These are phyloP conservation scores for Jatropha podagrica DNA, from an alignment of 441 rosid species.

Conservation along the genomic window DNA sequence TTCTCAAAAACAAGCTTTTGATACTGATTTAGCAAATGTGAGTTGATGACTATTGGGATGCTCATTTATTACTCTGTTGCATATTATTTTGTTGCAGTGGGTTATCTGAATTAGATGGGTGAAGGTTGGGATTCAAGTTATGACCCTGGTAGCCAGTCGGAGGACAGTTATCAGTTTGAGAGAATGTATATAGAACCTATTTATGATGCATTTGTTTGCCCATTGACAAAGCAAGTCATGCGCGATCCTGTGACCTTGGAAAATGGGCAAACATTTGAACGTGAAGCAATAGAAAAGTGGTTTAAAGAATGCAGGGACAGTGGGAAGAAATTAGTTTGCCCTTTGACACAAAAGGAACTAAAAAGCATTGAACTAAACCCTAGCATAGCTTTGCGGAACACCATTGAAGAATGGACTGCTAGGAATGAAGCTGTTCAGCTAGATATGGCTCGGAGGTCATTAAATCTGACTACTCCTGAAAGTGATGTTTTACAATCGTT, in stretches of 20 bases:
- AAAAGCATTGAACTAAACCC: slow-evolving; percentile 65
- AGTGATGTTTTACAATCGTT: slow-evolving; percentile 64
- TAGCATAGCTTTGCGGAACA: slow-evolving; percentile 84
- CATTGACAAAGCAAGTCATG: slow-evolving; percentile 87
- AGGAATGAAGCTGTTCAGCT: slow-evolving; percentile 90
- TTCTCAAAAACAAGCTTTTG: background rate
- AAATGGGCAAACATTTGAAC: slow-evolving; percentile 90
- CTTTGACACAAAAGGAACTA: slow-evolving; percentile 71
- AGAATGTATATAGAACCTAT: slow-evolving; percentile 67
- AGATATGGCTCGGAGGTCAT: slow-evolving; percentile 72
- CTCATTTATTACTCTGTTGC: background rate
- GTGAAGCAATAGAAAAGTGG: slow-evolving; percentile 88
- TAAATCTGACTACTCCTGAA: slow-evolving; percentile 64
- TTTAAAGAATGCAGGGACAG: slow-evolving; percentile 73
- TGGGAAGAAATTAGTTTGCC: slow-evolving; percentile 66
- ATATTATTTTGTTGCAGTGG: slow-evolving; percentile 10
- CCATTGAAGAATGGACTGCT: slow-evolving; percentile 94
- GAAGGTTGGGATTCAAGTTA: slow-evolving; percentile 70
- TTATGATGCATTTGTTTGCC: slow-evolving; percentile 91
- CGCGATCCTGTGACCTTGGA: slow-evolving; percentile 79
- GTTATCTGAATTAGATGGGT: slow-evolving; percentile 41
- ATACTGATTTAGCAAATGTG: background rate
- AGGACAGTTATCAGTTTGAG: slow-evolving; percentile 73
- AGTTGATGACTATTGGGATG: background rate
- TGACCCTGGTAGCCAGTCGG: slow-evolving; percentile 69